phyloP scores from a whole-genome alignment of 306 rosid genomes.

The Prunus kanzakura region DNA sequence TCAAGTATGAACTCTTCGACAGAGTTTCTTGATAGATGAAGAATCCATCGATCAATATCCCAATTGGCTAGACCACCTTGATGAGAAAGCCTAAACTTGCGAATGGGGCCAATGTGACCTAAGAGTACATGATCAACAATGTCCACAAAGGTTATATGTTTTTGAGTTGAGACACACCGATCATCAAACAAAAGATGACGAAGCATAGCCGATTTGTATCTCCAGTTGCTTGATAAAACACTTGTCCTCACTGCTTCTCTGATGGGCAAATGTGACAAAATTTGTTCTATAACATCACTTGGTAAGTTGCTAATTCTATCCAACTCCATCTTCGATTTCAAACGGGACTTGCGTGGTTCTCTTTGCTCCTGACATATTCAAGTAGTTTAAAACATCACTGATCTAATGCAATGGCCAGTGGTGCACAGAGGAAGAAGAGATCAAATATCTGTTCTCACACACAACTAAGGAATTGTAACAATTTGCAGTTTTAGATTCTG shows the following conservation, averaged over 20 bases:
- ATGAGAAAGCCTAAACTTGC: constrained; percentile 47
- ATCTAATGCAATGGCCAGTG: too few relatives aligned
- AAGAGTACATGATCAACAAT: constrained; percentile 50
- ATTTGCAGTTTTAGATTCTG: too few relatives aligned
- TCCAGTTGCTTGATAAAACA: constrained; percentile 59
- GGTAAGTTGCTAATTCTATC: constrained; percentile 54
- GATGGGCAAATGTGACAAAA: constrained; percentile 44
- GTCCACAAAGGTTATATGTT: constrained; percentile 27
- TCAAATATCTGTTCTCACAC: too few relatives aligned
- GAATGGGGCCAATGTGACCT: constrained; percentile 53
- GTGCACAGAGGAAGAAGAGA: too few relatives aligned
- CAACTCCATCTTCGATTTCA: neutral
- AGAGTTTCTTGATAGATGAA: constrained; percentile 26
- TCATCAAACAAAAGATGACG: constrained; percentile 49
- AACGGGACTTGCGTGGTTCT: too few relatives aligned
- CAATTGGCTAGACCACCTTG: constrained; percentile 26
- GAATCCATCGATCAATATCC: constrained; percentile 54
- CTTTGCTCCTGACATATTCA: too few relatives aligned
- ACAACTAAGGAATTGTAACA: too few relatives aligned
- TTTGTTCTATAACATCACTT: constrained; percentile 34
- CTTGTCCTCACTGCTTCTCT: constrained; percentile 59
- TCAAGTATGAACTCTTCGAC: too few relatives aligned
- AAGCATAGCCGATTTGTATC: constrained; percentile 45
- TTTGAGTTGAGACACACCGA: constrained; percentile 14
- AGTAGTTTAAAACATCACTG: neutral